phyloP scores from a whole-genome alignment of 306 rosid species.

The Astragalus glycyphyllos region DNA sequence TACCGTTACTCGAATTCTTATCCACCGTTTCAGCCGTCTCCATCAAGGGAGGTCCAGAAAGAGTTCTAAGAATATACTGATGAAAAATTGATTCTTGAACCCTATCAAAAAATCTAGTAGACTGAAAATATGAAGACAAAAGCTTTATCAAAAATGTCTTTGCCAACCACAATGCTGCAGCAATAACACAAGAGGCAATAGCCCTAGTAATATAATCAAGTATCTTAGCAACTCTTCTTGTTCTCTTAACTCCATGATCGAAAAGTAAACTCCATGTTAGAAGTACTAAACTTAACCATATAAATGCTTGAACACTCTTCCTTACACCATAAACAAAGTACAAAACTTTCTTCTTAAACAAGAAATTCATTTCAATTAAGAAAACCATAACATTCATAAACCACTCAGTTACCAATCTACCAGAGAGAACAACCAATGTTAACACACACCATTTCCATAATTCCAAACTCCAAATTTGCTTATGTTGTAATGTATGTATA shows the following conservation, averaged over 20 bases:
- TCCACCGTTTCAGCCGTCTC: conserved; percentile 62
- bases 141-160: conserved; percentile 73
- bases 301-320: conserved; percentile 70
- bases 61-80: conserved; percentile 71
- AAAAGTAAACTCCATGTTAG: conserved; percentile 75
- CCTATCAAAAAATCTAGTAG: conserved; percentile 79
- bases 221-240: conserved; percentile 45
- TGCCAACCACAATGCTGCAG: conserved; percentile 69
- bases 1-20: conserved; percentile 47
- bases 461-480: conserved; percentile 58
- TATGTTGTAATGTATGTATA: conserved; percentile 38
- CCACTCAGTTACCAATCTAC: conserved; percentile 74
- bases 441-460: conserved; percentile 81
- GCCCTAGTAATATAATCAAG: conserved; percentile 64
- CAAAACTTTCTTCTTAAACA: conserved; percentile 77
- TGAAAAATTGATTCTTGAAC: conserved; percentile 85
- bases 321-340: conserved; percentile 85
- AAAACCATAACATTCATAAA: conserved; percentile 67
- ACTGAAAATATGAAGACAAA: conserved; percentile 71
- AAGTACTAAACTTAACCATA: conserved; percentile 77
- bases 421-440: conserved; percentile 66
- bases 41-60: conserved; percentile 81
- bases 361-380: conserved; percentile 68
- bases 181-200: conserved; percentile 68
- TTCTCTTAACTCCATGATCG: conserved; percentile 52